These are phyloP conservation scores for Penicillium aurantiogriseum DNA, from an alignment of 2,329 filamentous ascomycete genomes.

Conservation along the genomic window DNA sequence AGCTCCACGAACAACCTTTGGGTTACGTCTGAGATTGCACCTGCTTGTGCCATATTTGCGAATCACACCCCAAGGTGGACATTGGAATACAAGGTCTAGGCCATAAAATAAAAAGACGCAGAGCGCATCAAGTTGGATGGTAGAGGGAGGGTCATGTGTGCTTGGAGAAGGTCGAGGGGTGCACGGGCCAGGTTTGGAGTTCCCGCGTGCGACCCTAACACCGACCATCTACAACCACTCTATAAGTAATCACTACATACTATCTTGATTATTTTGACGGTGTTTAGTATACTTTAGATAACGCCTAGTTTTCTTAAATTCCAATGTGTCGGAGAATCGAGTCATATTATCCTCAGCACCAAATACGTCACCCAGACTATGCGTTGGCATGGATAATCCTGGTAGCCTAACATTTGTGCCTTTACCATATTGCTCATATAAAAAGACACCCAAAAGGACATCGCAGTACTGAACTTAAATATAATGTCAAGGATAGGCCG, in stretches of 20 bases:
- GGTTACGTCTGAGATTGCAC: conserved; percentile 49
- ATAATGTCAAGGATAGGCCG: neutral
- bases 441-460: too few relatives aligned
- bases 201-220: conserved; percentile 1
- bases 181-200: conserved; percentile 26
- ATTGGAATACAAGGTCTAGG: conserved; percentile 40
- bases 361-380: neutral
- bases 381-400: neutral
- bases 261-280: neutral
- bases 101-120: conserved; percentile 20
- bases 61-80: conserved; percentile 38
- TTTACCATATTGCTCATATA: neutral
- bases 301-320: neutral
- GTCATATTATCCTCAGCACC: neutral
- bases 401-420: neutral
- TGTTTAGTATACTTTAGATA: neutral
- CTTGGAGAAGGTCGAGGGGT: conserved; percentile 23
- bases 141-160: conserved; percentile 28
- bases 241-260: neutral
- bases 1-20: conserved; percentile 58
- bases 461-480: neutral
- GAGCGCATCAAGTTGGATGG: conserved; percentile 23
- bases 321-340: neutral
- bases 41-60: conserved; percentile 48
- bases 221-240: conserved; percentile 1